A percentile compares a stretch with the other conserved stretches of the same genome.
phyloP scores from a whole-genome alignment of 2,329 filamentous ascomycete species.

The Phyllosticta capitalensis region DNA sequence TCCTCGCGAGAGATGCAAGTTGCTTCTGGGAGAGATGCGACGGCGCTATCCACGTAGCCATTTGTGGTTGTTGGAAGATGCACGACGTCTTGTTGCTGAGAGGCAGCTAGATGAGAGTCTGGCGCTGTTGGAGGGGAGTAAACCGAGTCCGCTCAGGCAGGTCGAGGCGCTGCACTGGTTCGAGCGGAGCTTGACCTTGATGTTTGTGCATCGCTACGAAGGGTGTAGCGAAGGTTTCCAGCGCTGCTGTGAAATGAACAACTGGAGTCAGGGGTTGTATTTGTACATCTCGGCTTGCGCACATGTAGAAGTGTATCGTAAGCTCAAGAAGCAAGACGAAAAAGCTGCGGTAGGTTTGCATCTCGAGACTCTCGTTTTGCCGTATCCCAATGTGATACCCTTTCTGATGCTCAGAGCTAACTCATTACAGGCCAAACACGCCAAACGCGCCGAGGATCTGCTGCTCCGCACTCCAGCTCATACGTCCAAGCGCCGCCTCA shows the following conservation, averaged over 20 bases:
- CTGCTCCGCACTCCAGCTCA: constrained; percentile 62
- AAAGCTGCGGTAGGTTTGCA: not conserved
- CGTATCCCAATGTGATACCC: not conserved
- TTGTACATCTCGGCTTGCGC: constrained; percentile 76
- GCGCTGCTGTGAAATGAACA: constrained; percentile 67
- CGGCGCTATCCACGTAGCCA: constrained; percentile 68
- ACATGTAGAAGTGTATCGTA: constrained; percentile 73
- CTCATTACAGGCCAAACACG: constrained; percentile 20
- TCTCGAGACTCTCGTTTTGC: not conserved
- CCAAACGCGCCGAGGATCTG: constrained; percentile 51
- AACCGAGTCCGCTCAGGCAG: constrained; percentile 68
- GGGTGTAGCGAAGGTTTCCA: constrained; percentile 67
- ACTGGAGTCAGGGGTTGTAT: constrained; percentile 85
- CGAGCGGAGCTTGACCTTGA: constrained; percentile 66
- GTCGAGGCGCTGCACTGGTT: constrained; percentile 78
- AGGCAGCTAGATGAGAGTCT: constrained; percentile 59
- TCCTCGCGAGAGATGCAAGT: constrained; percentile 57
- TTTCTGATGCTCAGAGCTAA: not conserved
- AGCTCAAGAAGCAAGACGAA: constrained; percentile 33
- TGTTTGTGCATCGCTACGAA: constrained; percentile 71
- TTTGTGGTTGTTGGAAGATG: constrained; percentile 84
- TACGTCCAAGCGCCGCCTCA: constrained; percentile 78
- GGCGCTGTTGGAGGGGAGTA: constrained; percentile 46
- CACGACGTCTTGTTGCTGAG: constrained; percentile 61
- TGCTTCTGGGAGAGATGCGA: constrained; percentile 65